Base-by-base conservation (phyloP, 352 stramenopile species). In the Sclerospora graminicola region DNA sequence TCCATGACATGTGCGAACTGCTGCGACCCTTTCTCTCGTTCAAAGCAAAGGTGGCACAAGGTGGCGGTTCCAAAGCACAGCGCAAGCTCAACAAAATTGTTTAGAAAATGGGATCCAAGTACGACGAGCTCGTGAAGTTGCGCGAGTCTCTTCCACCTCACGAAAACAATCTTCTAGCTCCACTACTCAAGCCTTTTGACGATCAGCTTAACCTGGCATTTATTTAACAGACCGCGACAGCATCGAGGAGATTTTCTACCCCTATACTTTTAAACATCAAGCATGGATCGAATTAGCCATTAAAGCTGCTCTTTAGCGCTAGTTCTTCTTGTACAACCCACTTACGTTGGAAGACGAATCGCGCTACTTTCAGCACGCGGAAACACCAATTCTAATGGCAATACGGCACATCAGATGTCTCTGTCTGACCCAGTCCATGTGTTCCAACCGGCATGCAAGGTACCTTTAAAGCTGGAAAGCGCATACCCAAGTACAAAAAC, bases 191-290 rank as follows among this genome's bases (percentile, higher is more conserved):
- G 45, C 81, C 78, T 9, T 88, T 87, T 54, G 72, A 86, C 33
- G 79, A 93, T 53, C 81, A 93, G 53, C 78, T 93, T 42, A 90
- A 93, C 51, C 57, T 87, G 41, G 75, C 81, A 23, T 89, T 92
- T 78, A 86, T 89, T 64, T 82, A 83, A 67, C 26, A 33, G 28
- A n/a, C n/a, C n/a, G n/a, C n/a, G n/a, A n/a, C n/a, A n/a, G n/a
- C n/a, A n/a, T n/a, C n/a, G n/a, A n/a, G n/a, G n/a, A n/a, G n/a
- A n/a, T n/a, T n/a, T n/a, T n/a, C n/a, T n/a, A n/a, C n/a, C n/a
- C n/a, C n/a, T n/a, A n/a, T n/a, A n/a, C n/a, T n/a, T n/a, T n/a
- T n/a, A n/a, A n/a, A n/a, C n/a, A n/a, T n/a, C n/a, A n/a, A n/a
- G n/a, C n/a, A n/a, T n/a, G n/a, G n/a, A n/a, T n/a, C n/a, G n/a